Evolutionary conservation across 2,329 filamentous ascomycete genomes (phyloP).

Genomic region (Diplodia scrobiculata): DNA sequence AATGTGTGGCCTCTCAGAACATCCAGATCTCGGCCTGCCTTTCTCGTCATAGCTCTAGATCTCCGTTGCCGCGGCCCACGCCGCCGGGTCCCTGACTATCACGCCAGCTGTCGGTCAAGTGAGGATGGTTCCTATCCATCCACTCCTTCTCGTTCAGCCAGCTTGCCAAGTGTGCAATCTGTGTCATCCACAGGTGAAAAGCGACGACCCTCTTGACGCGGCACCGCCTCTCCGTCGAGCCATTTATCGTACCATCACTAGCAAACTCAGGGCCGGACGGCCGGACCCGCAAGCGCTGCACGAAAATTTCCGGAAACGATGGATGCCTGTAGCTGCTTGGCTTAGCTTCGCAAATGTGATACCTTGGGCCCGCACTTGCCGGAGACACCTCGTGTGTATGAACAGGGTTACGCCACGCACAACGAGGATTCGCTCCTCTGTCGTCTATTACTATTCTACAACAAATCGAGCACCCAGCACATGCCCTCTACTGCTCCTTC

Average conservation of each 20-base stretch:
- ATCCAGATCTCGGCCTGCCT: conserved; percentile 23
- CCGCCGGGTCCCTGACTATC: not conserved
- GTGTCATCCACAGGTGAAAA: not conserved
- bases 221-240: not conserved
- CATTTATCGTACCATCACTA: not conserved
- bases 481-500: conserved; percentile 34
- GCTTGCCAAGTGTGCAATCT: not conserved
- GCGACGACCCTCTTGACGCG: not conserved
- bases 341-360: not conserved
- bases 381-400: not conserved
- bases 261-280: no score
- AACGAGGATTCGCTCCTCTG: conserved; percentile 3
- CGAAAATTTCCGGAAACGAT: not conserved
- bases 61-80: not conserved
- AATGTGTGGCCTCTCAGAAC: not conserved
- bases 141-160: no score
- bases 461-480: not conserved
- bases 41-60: conserved; percentile 6
- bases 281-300: not conserved
- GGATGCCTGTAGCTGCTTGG: not conserved
- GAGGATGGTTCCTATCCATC: no score
- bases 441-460: conserved; percentile 23
- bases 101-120: not conserved
- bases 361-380: not conserved
- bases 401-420: not conserved